Percentiles rank a stretch among this genome's conserved stretches.
phyloP scores from a whole-genome alignment of 2,329 filamentous ascomycete species.

The Colletotrichum sojae region DNA sequence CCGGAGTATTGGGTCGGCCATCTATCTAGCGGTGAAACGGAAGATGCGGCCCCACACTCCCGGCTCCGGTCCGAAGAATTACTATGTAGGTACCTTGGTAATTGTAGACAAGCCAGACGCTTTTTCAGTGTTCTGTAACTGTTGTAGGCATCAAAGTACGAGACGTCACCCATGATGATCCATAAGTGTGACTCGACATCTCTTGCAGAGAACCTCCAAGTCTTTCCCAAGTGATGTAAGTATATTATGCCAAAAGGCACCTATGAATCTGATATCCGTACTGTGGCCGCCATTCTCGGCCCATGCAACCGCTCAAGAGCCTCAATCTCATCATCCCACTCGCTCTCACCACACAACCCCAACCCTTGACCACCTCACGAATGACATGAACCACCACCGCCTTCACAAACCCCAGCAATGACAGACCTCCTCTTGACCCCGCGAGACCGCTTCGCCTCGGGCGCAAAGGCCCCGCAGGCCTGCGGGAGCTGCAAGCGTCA shows the following conservation, averaged over 20 bases:
- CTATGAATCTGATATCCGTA: too few species aligned
- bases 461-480: constrained; percentile 26
- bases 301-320: background rate
- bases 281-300: too few species aligned
- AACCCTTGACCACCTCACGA: background rate
- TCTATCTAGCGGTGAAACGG: background rate
- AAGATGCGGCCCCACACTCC: constrained; percentile 10
- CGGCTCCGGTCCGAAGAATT: background rate
- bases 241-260: too few species aligned
- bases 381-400: background rate
- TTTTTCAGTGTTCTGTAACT: too few species aligned
- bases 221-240: too few species aligned
- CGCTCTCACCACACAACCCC: background rate
- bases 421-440: constrained; percentile 19
- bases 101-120: too few species aligned
- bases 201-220: too few species aligned
- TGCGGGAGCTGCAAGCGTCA: constrained; percentile 47
- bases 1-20: background rate
- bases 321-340: background rate
- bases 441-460: constrained; percentile 8
- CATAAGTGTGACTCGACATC: too few species aligned
- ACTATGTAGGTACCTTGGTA: too few species aligned
- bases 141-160: too few species aligned
- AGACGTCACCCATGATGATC: too few species aligned
- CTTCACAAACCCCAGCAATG: background rate